Evolutionary conservation across 768 basidiomycete species (phyloP).

Genomic region (Tricholoma furcatifolium): DNA sequence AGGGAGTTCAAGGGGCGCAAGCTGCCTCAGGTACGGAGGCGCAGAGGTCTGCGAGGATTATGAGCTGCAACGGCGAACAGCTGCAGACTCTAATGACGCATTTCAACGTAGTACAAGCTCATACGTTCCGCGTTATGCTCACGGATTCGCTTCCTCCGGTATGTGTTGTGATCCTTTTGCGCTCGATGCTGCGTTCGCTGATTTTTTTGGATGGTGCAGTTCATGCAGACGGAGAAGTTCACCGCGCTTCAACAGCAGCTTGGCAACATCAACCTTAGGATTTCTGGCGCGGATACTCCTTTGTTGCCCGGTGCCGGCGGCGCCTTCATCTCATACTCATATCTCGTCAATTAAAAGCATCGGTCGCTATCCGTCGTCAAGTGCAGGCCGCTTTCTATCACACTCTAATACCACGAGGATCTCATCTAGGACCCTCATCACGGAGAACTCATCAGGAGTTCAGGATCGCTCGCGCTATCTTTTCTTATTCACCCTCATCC

Average conservation of each 20-base stretch:
- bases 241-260: conserved; percentile 4
- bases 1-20: background rate
- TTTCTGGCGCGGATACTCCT: background rate
- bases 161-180: background rate
- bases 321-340: conserved; percentile 8
- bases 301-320: background rate
- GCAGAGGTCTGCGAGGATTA: conserved; percentile 8
- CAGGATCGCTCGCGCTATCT: no score
- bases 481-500: no score
- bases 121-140: conserved; percentile 17
- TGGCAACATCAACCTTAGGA: conserved; percentile 1
- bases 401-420: background rate
- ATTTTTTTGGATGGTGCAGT: conserved; percentile 1
- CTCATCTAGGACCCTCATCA: background rate
- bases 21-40: background rate
- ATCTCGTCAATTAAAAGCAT: conserved; percentile 4
- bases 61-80: conserved; percentile 12
- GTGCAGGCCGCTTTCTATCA: no score
- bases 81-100: conserved; percentile 9
- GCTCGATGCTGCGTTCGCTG: background rate
- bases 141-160: conserved; percentile 16
- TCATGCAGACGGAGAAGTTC: conserved; percentile 12
- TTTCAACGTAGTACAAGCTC: conserved; percentile 11
- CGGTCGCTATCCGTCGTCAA: background rate
- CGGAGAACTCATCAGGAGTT: no score